A percentile compares a stretch with the other conserved stretches of the same genome.
Conservation (phyloP, 2,329 filamentous ascomycete genomes). For the Thermothelomyces thermophilus region DNA sequence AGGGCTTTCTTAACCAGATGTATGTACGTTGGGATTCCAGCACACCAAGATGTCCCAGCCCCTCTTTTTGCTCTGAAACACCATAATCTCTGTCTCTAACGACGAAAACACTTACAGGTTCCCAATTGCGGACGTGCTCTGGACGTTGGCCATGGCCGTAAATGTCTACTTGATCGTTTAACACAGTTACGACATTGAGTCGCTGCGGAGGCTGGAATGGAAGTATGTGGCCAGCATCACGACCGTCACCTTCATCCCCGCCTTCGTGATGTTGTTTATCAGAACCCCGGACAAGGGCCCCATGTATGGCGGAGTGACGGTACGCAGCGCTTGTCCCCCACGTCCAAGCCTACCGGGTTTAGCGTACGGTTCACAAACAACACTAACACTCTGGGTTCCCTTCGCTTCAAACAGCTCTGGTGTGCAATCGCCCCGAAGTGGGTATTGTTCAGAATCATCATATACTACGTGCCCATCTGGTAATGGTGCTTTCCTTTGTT, state of each 20-base stretch:
- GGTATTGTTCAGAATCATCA: slow-evolving; percentile 31
- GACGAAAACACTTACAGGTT: slow-evolving; percentile 31
- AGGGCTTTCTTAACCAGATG: slow-evolving; percentile 35
- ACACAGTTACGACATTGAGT: slow-evolving; percentile 29
- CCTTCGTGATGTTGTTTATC: slow-evolving; percentile 31
- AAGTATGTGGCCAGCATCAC: slow-evolving; percentile 30
- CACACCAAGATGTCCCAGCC: not conserved
- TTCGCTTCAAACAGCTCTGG: slow-evolving; percentile 28
- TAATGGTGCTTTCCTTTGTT: not conserved
- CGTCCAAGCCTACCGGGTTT: no score
- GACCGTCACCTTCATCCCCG: slow-evolving; percentile 29
- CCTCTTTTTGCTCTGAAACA: no score
- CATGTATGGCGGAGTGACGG: slow-evolving; percentile 33
- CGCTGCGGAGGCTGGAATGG: slow-evolving; percentile 29
- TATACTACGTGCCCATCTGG: slow-evolving; percentile 31
- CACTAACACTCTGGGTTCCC: not conserved
- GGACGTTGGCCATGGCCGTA: slow-evolving; percentile 33
- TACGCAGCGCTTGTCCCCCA: slow-evolving; percentile 21
- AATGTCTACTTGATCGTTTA: slow-evolving; percentile 34
- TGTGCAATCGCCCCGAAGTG: slow-evolving; percentile 33
- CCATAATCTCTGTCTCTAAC: no score
- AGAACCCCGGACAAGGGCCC: slow-evolving; percentile 28
- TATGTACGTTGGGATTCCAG: slow-evolving; percentile 15
- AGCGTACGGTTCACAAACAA: no score
- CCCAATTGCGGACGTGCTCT: slow-evolving; percentile 33